Base-by-base conservation (phyloP, 495 filamentous ascomycete species). In the Podospora appendiculata region DNA sequence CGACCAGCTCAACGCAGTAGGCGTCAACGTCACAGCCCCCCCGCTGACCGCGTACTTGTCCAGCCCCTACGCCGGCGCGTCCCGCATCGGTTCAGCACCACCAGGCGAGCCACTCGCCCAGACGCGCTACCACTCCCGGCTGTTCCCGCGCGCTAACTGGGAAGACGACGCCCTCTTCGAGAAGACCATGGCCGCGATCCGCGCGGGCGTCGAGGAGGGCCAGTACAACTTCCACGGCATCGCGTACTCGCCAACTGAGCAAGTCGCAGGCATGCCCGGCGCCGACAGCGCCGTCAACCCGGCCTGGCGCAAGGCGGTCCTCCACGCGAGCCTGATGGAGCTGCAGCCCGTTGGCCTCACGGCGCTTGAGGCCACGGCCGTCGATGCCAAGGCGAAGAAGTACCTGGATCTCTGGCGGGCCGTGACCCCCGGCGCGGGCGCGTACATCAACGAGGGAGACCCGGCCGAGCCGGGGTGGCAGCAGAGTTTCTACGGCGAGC, bases 401-500 rank as follows among this genome's bases (percentile, higher is more conserved):
- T 66, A 65, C 52, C 51, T 60, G 53, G 65, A 66, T 45, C 45
- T 59, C 32, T 69, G 67, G 47, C 44, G 64, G 33, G 59, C 69
- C 39, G 63, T 67, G 19, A 58, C 67, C 10, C 66, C 66, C 3
- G 65, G 63, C 3, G 59, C 62, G 3, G 74, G 74, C 11, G 60
- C 66, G 6, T 77, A 76, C 56, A 51, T 76, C 45, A 76, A 75
- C 47, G 74, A 77, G 59, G 73, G 64, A 6, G 75, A 82, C 59
- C 68, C 76, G n/a, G 59, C 67, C 9, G 78, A 83, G 63, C 77
- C 79, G 3, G 58, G 79, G 48, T 83, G 78, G 73, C 74, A 83
- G 65, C 61, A 73, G 61, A 67, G 70, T 4, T 84, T 81, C 62
- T 84, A 74, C 52, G 80, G 80, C 0, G 41, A 14, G 10, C 70